Conservation (phyloP, 179 eudicot genomes). For the Patellifolia procumbens region DNA sequence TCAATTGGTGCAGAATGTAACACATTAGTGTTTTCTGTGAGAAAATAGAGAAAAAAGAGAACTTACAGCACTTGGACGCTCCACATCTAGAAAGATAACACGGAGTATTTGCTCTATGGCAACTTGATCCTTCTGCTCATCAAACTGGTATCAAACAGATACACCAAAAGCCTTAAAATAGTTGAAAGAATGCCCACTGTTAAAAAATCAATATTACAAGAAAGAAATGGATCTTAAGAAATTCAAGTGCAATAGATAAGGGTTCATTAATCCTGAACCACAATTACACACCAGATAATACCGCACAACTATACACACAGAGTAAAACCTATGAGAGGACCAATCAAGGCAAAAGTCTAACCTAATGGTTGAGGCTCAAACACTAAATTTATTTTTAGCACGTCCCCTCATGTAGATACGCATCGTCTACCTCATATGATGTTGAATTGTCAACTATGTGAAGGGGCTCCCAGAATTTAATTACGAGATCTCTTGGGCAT, state of each 20-base stretch:
- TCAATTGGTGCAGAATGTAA: not conserved
- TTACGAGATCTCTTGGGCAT: too few species aligned
- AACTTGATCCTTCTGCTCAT: constrained; percentile 79
- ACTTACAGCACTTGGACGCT: constrained; percentile 67
- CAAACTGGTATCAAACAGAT: constrained; percentile 50
- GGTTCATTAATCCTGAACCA: not conserved
- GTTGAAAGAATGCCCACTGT: not conserved
- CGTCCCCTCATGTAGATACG: too few species aligned
- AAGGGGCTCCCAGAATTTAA: too few species aligned
- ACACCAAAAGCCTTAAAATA: not conserved
- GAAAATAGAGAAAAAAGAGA: not conserved
- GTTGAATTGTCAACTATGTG: too few species aligned
- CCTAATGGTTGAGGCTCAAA: too few species aligned
- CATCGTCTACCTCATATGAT: too few species aligned
- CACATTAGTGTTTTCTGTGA: not conserved
- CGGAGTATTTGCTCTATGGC: constrained; percentile 74
- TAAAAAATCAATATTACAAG: not conserved
- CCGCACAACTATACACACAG: not conserved
- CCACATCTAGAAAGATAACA: constrained; percentile 69
- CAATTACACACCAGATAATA: not conserved
- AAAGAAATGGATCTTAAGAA: not conserved
- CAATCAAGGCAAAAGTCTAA: too few species aligned
- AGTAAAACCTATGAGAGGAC: too few species aligned
- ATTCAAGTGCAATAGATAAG: not conserved
- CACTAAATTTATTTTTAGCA: too few species aligned